These are phyloP conservation scores for Grammothele lineata DNA, from an alignment of 768 basidiomycete genomes.

Conservation along the genomic window DNA sequence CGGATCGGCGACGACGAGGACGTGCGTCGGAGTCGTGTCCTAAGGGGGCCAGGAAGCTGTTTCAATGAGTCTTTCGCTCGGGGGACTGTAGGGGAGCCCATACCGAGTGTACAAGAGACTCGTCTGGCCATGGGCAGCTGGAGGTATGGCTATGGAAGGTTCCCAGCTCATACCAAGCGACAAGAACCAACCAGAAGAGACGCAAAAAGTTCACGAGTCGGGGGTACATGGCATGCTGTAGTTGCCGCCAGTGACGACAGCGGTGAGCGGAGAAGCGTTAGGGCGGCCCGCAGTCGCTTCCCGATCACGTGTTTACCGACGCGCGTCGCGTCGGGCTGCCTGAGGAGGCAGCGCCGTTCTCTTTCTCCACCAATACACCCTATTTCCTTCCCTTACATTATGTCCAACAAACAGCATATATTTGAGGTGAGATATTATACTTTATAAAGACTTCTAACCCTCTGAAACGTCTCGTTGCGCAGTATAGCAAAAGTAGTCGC, in stretches of 20 bases:
- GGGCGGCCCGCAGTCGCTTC: background rate
- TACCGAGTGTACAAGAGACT: constrained; percentile 1
- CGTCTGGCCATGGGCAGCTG: constrained; percentile 34
- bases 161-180: constrained; percentile 69
- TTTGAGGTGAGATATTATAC: constrained; percentile 29
- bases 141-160: constrained; percentile 53
- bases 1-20: constrained; percentile 86
- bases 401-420: constrained; percentile 17
- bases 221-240: background rate
- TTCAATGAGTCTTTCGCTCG: constrained; percentile 6
- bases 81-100: constrained; percentile 6
- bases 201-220: constrained; percentile 44
- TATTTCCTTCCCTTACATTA: too few relatives aligned
- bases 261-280: background rate
- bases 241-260: background rate
- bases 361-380: background rate
- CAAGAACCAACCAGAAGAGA: constrained; percentile 53
- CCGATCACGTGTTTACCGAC: background rate
- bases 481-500: constrained; percentile 72
- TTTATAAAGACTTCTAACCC: too few relatives aligned
- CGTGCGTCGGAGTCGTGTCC: constrained; percentile 35
- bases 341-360: background rate
- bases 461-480: background rate
- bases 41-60: constrained; percentile 12
- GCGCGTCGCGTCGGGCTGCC: too few relatives aligned